These are phyloP conservation scores for Capsella rubella DNA, from an alignment of 441 rosid genomes.

Conservation along the genomic window DNA sequence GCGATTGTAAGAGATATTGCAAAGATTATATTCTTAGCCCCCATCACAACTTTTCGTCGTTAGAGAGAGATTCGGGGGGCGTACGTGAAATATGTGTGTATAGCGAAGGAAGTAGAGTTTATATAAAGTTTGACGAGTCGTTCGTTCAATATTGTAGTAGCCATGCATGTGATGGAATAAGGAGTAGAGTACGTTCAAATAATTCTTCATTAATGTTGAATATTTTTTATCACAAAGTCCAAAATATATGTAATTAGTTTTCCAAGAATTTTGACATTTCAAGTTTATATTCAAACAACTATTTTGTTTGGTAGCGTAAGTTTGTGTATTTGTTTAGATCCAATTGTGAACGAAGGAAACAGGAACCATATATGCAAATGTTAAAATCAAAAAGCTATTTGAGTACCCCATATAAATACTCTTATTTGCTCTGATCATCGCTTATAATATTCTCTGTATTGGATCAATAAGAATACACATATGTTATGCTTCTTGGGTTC, in stretches of 20 bases:
- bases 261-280: constrained; percentile 37
- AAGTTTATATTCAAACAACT: constrained; percentile 33
- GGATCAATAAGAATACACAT: constrained; percentile 10
- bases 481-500: constrained; percentile 1
- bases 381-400: neutral
- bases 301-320: constrained; percentile 34
- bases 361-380: neutral
- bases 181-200: constrained; percentile 41
- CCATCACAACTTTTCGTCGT: constrained; percentile 36
- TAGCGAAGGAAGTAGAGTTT: constrained; percentile 16
- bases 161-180: constrained; percentile 31
- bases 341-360: constrained; percentile 28
- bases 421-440: neutral
- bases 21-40: constrained; percentile 47
- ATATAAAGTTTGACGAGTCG: constrained; percentile 27
- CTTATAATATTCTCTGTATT: neutral
- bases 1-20: constrained; percentile 54
- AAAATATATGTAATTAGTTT: constrained; percentile 11
- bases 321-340: constrained; percentile 12
- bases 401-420: neutral
- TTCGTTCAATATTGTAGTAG: constrained; percentile 23
- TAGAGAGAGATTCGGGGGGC: constrained; percentile 12
- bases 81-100: constrained; percentile 14
- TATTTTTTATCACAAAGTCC: constrained; percentile 37
- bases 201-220: constrained; percentile 36